phyloP scores from a whole-genome alignment of 2,329 filamentous ascomycete genomes.

The Aspergillus fumigatus region DNA sequence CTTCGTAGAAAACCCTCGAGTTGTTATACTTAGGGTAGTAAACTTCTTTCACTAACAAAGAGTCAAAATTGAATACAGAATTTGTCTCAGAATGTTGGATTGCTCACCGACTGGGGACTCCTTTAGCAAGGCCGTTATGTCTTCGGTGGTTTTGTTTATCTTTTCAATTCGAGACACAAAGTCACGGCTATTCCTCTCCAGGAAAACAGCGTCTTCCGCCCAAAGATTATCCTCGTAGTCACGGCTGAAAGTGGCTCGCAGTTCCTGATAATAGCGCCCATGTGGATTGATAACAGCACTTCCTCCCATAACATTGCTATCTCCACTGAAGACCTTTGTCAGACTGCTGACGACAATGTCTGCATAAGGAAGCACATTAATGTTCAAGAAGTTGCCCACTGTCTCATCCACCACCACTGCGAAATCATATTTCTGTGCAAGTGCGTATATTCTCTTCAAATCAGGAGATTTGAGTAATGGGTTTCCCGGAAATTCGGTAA shows the following conservation, averaged over 20 bases:
- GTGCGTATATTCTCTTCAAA: constrained; percentile 68
- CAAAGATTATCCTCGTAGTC: constrained; percentile 89
- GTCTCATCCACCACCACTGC: constrained; percentile 92
- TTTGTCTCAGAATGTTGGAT: neutral
- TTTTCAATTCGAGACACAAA: constrained; percentile 77
- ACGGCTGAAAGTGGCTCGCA: constrained; percentile 62
- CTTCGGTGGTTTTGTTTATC: constrained; percentile 81
- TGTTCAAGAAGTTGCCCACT: constrained; percentile 92
- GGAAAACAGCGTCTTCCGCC: constrained; percentile 88
- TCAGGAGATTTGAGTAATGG: constrained; percentile 83
- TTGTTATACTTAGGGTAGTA: constrained; percentile 81
- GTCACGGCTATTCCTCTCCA: constrained; percentile 94
- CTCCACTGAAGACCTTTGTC: constrained; percentile 95
- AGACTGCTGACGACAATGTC: constrained; percentile 92
- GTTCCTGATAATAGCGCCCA: constrained; percentile 61
- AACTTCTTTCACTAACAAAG: constrained; percentile 64
- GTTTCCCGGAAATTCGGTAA: constrained; percentile 94
- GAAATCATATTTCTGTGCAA: constrained; percentile 83
- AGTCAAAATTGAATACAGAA: constrained; percentile 7
- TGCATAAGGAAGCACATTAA: constrained; percentile 83
- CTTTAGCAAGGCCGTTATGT: constrained; percentile 68
- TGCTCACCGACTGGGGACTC: constrained; percentile 49
- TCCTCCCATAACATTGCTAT: constrained; percentile 97
- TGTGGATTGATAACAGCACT: constrained; percentile 62
- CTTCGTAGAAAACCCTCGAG: constrained; percentile 70